Conservation (phyloP, 202 grass and related monocot species). For the Elaeis oleifera region DNA sequence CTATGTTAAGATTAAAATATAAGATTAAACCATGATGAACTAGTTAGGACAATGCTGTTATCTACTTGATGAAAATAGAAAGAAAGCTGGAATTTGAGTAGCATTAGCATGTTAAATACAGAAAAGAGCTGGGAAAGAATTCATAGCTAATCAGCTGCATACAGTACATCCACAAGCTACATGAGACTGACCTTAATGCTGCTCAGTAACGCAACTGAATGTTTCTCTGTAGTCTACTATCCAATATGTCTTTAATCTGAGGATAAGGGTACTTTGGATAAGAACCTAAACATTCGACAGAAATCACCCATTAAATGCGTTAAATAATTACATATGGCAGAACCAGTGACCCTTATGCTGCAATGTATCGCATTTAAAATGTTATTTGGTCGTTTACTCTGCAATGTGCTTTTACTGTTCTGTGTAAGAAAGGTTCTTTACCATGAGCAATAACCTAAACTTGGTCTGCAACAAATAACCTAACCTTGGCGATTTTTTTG, state of each 20-base stretch:
- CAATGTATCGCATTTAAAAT: slow-evolving; percentile 3
- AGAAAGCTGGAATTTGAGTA: not conserved
- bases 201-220: not conserved
- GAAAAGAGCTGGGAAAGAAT: too few relatives aligned
- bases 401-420: slow-evolving; percentile 6
- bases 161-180: not conserved
- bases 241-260: not conserved
- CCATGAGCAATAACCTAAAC: not conserved
- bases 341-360: slow-evolving; percentile 13
- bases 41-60: not conserved
- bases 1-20: not conserved
- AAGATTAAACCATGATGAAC: not conserved
- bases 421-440: slow-evolving; percentile 12
- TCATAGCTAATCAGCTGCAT: too few relatives aligned
- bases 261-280: not conserved
- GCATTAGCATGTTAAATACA: too few relatives aligned
- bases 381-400: slow-evolving; percentile 12
- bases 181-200: not conserved
- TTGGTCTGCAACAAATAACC: too few relatives aligned
- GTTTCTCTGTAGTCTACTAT: not conserved
- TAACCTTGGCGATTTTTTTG: too few relatives aligned
- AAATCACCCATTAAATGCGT: not conserved
- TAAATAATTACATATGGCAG: not conserved
- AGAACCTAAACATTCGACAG: not conserved
- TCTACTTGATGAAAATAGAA: not conserved